Percentiles rank a stretch among this genome's conserved stretches.
These are phyloP conservation scores for Phialophora chinensis DNA, from an alignment of 2,329 filamentous ascomycete species.

Conservation along the genomic window DNA sequence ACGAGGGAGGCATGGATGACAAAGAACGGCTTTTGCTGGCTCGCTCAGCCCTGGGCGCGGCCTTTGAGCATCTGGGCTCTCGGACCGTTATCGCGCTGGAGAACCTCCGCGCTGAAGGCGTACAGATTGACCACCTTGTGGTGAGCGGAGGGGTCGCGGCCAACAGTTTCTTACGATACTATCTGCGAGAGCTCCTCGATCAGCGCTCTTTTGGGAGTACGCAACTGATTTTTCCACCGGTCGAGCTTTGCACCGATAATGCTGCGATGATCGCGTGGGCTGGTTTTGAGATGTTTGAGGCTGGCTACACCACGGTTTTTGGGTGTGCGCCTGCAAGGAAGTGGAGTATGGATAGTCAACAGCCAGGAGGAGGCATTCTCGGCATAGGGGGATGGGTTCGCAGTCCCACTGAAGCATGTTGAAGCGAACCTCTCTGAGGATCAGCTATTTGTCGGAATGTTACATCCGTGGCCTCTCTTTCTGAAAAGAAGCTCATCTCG, in stretches of 20 bases:
- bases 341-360: slow-evolving; percentile 73
- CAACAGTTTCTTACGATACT: slow-evolving; percentile 76
- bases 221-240: slow-evolving; percentile 74
- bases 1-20: slow-evolving; percentile 47
- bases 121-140: slow-evolving; percentile 67
- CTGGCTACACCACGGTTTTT: slow-evolving; percentile 71
- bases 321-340: slow-evolving; percentile 66
- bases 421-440: neutral
- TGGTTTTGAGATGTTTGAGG: slow-evolving; percentile 87
- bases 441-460: neutral
- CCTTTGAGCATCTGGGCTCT: slow-evolving; percentile 85
- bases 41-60: slow-evolving; percentile 74
- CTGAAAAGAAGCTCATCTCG: neutral
- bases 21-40: slow-evolving; percentile 73
- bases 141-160: slow-evolving; percentile 90
- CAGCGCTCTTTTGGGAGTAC: slow-evolving; percentile 69
- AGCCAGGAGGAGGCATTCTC: slow-evolving; percentile 70
- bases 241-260: slow-evolving; percentile 85
- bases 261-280: slow-evolving; percentile 98
- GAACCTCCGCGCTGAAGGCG: slow-evolving; percentile 41
- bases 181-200: slow-evolving; percentile 67
- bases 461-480: neutral
- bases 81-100: slow-evolving; percentile 74
- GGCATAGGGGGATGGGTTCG: slow-evolving; percentile 61
- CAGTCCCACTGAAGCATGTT: neutral